Evolutionary conservation across 345 rosid genomes (phyloP), one percentile per base, ranked within the genome.

Genomic region (Boechera stricta): DNA sequence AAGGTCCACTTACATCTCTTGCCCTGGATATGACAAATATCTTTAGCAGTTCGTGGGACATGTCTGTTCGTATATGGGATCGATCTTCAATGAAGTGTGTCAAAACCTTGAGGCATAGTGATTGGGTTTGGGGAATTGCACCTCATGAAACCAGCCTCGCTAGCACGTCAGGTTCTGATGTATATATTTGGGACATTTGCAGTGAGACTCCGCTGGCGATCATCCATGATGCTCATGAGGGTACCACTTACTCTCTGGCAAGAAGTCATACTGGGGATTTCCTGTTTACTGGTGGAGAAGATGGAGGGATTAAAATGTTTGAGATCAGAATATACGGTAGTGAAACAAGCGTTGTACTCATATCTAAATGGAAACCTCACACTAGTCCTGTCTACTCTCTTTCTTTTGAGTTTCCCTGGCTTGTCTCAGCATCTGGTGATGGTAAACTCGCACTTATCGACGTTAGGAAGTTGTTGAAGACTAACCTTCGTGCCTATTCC

Each of bases 381-480:
- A 70, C 89, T 11, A 94, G 97, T 59, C 88, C 97, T 49, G 90
- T 94, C 6, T 55, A 87, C 73, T 86, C 95, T 42, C 89, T 94
- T 64, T 90, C 97, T 5, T 92, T 94, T 62, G 97, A 94, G 86
- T 94, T 92, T 73, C 98, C 98, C 8, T 94, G 98, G 98, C 97
- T 94, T 69, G 95, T 94, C 75, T 90, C 97, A 33, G 91, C 97
- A 69, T 89, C 97, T 16, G 80, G 90, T 72, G 98, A 94, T 10
- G 97, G 97, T 44, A 90, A 86, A 69, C 86, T 94, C 15, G 85
- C 97, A 0, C 84, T 94, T 7, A 85, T 94, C 3, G 93, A 92
- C 72, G 92, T 92, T 26, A 86, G 97, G 71, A 94, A 89, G 85
- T 72, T 92, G 85, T 72, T 92, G 71, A 85, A 82, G 78, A 84